These are phyloP conservation scores for Ophidiomyces ophidiicola DNA, from an alignment of 2,329 filamentous ascomycete genomes.

Conservation along the genomic window DNA sequence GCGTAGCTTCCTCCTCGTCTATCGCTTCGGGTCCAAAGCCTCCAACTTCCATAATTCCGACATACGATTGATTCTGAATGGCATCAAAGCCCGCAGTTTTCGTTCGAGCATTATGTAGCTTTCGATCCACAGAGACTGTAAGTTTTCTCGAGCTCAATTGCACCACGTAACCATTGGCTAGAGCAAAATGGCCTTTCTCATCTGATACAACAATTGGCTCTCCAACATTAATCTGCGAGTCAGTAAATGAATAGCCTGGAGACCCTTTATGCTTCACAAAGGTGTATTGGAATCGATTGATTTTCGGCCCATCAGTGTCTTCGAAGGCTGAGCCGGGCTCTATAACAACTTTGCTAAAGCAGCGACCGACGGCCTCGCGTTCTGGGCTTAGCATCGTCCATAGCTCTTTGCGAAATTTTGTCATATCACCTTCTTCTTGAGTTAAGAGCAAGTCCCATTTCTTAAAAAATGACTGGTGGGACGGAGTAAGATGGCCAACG, in stretches of 20 bases:
- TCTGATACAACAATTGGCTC: conserved; percentile 96
- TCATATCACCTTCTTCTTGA: conserved; percentile 82
- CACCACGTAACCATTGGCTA: conserved; percentile 83
- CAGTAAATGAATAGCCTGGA: conserved; percentile 66
- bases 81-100: conserved; percentile 65
- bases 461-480: conserved; percentile 71
- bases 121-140: conserved; percentile 78
- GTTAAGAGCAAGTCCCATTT: conserved; percentile 92
- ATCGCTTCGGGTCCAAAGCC: conserved; percentile 15
- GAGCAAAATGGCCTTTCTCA: conserved; percentile 84
- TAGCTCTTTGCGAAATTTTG: conserved; percentile 75
- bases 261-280: conserved; percentile 58
- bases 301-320: conserved; percentile 59
- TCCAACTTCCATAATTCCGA: conserved; percentile 74
- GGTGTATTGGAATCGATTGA: conserved; percentile 81
- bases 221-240: conserved; percentile 75
- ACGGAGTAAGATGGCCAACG: conserved; percentile 61
- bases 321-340: conserved; percentile 63
- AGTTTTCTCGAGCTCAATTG: conserved; percentile 63
- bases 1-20: conserved; percentile 40
- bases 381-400: conserved; percentile 93
- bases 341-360: conserved; percentile 78
- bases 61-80: conserved; percentile 68
- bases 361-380: conserved; percentile 75
- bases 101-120: conserved; percentile 73